Base-by-base conservation (phyloP, 441 rosid species). In the Gossypium davidsonii region DNA sequence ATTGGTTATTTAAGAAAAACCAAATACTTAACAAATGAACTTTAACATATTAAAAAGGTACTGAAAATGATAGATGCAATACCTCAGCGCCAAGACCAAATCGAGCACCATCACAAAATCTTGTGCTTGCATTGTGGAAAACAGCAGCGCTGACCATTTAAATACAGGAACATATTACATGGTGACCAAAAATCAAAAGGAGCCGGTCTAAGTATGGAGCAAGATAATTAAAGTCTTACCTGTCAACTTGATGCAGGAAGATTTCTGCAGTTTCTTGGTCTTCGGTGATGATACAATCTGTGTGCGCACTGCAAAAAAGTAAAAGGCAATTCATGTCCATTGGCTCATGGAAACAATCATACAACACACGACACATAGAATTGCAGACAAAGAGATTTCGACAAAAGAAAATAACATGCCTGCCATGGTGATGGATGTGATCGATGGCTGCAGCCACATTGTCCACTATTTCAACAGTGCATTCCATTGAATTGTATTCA, bases 41-140 rank as follows among this genome's bases (percentile, higher is more conserved):
- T 60, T 9, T 20, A 75, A 71, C 14, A 48, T 64, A 20, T 71
- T 5, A 31, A 69, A 39, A 39, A 52, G 20, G 44, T 23, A 15
- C 21, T 15, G 64, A 63, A 58, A 70, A 44, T 8, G 31, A 31
- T 15, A 5, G 25, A 61, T 37, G 28, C 25, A n/a, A 26, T 88
- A 94, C 99, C 99, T 95, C 99, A 59, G 99, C 99, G n/a, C 99
- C 99, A 68, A 93, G 85, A 26, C 98, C 99, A 42, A 95, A 95
- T 48, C 98, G 89, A 74, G 97, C 96, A 20, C 99, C 98, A 28
- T 95, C 99, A 68, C 89, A 85, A 75, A 93, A 95, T 83, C 99
- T 90, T 12, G 98, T 88, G 88, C 98, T 93, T 74, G 98, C 97
- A 64, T 95, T 95, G 81, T 93, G 99, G 75, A 95, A 87, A 78